Evolutionary conservation across 495 filamentous ascomycete species (phyloP).

Genomic region (Platismatia glauca): DNA sequence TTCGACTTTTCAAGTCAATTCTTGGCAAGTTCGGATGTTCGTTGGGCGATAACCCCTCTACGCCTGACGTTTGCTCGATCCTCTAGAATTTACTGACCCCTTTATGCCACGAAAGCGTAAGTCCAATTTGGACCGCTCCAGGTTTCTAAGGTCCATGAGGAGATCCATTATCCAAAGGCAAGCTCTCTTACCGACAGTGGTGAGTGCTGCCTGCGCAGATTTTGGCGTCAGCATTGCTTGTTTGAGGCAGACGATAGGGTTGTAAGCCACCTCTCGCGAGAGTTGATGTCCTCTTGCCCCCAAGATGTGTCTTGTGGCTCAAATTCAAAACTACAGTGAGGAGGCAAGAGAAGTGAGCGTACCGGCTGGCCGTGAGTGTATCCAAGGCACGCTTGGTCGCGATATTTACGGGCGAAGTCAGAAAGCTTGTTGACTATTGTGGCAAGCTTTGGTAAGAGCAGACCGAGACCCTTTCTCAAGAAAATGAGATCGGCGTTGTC

Average conservation of each 20-base stretch:
- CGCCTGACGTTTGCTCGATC: no score
- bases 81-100: no score
- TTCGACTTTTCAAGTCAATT: no score
- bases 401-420: slow-evolving; percentile 68
- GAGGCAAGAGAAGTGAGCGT: slow-evolving; percentile 30
- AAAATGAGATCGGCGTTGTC: slow-evolving; percentile 90
- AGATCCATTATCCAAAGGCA: slow-evolving; percentile 84
- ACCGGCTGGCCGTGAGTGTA: slow-evolving; percentile 78
- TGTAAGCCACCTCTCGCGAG: not conserved
- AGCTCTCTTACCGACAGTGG: slow-evolving; percentile 75
- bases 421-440: slow-evolving; percentile 74
- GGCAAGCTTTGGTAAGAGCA: slow-evolving; percentile 78
- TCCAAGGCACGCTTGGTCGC: slow-evolving; percentile 53
- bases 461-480: slow-evolving; percentile 61
- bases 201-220: slow-evolving; percentile 34
- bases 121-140: slow-evolving; percentile 63
- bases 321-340: not conserved
- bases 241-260: not conserved
- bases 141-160: slow-evolving; percentile 73
- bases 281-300: not conserved
- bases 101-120: slow-evolving; percentile 79
- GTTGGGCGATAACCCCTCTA: no score
- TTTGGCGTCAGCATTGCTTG: not conserved
- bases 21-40: no score
- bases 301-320: not conserved